Evolutionary conservation across 2,329 filamentous ascomycete genomes (phyloP), one percentile per base, ranked within the genome.

Genomic region (Exserohilum turcica): DNA sequence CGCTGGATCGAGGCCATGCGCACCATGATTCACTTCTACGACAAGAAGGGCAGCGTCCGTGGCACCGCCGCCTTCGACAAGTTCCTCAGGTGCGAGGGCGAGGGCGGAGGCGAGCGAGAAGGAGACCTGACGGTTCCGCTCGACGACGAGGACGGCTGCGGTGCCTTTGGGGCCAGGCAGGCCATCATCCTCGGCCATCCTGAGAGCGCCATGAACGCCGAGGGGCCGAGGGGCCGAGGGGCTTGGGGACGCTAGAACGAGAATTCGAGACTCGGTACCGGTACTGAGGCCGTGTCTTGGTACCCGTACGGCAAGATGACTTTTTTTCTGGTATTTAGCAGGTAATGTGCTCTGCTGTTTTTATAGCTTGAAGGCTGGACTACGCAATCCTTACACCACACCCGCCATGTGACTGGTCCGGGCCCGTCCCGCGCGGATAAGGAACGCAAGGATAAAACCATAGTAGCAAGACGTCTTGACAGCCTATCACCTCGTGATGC

Each of bases 21-120:
- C 42, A 60, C 44, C 36, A 70, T 74, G 69, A 46, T 74, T 31
- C 58, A 53, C 15, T 45, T 63, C 27, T 71, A 64, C 46, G 67
- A 73, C 32, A 71, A 66, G 50, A 65, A 61, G 6, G 66, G 67
- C 19, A 70, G 64, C 48, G 54, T 73, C 18, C 57, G 52, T 18
- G 70, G 69, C n/a, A 72, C 64, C 2, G 51, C 39, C 31, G 68
- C 67, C 0, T 73, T 71, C 46, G 64, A 65, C 29, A 59, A 65
- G 49, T 73, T 72, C 45, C 46, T 73, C 43, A 68, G 60, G 40
- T 54, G 51, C 42, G 65, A 63, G 44, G 60, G 52, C 7, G 68
- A 65, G 24, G 60, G 56, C 5, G 59, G 48, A 29, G 59, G 55
- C 1, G 56, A 52, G 32, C 36, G 44, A 19, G 60, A 63, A 9